Conservation (phyloP, 495 filamentous ascomycete species). For the Penicillium cosmopolitanum region DNA sequence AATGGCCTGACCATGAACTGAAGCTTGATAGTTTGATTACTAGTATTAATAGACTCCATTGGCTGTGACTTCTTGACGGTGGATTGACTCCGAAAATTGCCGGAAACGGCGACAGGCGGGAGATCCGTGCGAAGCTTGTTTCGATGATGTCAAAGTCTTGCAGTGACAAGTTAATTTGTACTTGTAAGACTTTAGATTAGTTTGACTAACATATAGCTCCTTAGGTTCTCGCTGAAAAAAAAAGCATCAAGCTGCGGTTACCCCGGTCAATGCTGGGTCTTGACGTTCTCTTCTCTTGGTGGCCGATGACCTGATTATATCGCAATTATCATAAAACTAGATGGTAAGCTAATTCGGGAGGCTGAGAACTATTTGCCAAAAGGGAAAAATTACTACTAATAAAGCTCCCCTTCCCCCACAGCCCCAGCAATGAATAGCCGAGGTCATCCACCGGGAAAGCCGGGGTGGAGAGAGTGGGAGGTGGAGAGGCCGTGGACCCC, state of each 20-base stretch:
- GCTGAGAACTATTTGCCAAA: neutral
- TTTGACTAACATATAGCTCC: too few species aligned
- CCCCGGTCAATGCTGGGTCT: too few species aligned
- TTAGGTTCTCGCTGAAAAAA: neutral
- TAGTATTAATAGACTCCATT: too few species aligned
- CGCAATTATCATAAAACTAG: too few species aligned
- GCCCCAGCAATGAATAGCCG: neutral
- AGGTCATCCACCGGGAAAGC: neutral
- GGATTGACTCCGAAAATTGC: neutral
- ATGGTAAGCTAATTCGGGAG: too few species aligned
- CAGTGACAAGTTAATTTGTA: neutral
- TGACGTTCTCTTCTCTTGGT: too few species aligned
- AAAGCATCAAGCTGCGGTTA: neutral
- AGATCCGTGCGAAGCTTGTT: conserved; percentile 3
- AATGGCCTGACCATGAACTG: too few species aligned
- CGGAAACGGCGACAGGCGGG: neutral
- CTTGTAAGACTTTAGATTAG: too few species aligned
- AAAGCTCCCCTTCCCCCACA: neutral
- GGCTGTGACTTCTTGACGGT: too few species aligned
- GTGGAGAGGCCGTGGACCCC: neutral
- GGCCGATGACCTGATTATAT: too few species aligned
- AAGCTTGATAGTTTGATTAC: too few species aligned
- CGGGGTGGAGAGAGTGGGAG: neutral
- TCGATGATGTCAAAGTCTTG: conserved; percentile 1
- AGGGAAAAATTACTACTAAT: neutral